phyloP scores from a whole-genome alignment of 139 green algal genomes.

The Chlorella sp. region DNA sequence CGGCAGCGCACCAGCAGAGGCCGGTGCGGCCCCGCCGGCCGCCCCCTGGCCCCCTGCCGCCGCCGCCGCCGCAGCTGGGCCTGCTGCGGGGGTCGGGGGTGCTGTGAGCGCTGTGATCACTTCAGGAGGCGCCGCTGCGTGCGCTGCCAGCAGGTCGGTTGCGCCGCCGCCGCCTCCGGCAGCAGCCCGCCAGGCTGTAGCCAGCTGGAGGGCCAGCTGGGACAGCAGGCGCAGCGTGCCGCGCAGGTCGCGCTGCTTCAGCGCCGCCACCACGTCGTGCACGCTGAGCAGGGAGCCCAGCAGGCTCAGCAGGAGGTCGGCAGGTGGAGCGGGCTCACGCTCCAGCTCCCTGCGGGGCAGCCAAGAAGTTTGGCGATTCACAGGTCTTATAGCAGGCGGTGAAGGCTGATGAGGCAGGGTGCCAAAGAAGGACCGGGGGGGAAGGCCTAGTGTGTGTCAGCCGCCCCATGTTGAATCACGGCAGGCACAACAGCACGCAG shows the following conservation, averaged over 20 bases:
- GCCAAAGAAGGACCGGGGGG: too few relatives aligned
- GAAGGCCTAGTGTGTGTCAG: too few relatives aligned
- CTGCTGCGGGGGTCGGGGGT: background rate
- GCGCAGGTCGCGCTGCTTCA: slow-evolving; percentile 3
- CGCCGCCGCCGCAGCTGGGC: background rate
- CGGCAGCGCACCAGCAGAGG: background rate
- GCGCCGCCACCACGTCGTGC: background rate
- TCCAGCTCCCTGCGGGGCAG: background rate
- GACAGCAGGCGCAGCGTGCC: slow-evolving; percentile 26
- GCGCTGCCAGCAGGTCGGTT: slow-evolving; percentile 9
- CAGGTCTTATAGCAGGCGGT: background rate
- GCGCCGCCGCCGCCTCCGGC: background rate
- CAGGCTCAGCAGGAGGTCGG: background rate
- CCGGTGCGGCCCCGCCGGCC: background rate
- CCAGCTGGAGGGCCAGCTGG: slow-evolving; percentile 18
- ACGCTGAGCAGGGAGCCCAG: slow-evolving; percentile 4
- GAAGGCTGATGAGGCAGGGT: background rate
- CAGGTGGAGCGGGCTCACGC: background rate
- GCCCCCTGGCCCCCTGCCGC: background rate
- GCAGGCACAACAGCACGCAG: background rate
- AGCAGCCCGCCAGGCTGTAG: background rate
- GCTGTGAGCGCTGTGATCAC: background rate
- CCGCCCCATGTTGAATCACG: too few relatives aligned
- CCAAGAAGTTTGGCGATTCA: background rate
- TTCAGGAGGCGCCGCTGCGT: background rate